Percentiles rank a stretch among this genome's conserved stretches.
Conservation (phyloP, 768 basidiomycete species). For the Pleurotus djamor region DNA sequence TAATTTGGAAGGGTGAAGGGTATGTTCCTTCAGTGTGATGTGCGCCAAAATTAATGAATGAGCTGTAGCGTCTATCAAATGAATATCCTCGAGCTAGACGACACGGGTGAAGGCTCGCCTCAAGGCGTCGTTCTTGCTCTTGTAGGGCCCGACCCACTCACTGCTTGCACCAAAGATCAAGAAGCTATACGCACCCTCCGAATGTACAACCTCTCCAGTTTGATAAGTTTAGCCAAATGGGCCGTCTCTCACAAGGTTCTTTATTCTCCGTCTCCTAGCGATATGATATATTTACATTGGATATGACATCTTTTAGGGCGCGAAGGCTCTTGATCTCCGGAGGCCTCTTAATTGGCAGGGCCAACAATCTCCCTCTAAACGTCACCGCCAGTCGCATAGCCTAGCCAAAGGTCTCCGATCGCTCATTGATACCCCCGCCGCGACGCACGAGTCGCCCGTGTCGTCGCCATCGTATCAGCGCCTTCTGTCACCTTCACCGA, state of each 20-base stretch:
- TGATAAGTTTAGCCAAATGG: conserved; percentile 77
- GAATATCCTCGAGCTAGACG: conserved; percentile 70
- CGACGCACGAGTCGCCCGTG: conserved; percentile 12
- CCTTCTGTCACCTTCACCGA: conserved; percentile 25
- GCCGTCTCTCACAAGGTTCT: conserved; percentile 63
- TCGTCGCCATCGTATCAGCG: conserved; percentile 28
- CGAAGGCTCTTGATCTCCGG: conserved; percentile 59
- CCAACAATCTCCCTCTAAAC: conserved; percentile 45
- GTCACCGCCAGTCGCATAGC: conserved; percentile 52
- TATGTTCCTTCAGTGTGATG: conserved; percentile 25
- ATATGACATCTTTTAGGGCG: conserved; percentile 34
- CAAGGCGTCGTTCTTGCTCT: conserved; percentile 79
- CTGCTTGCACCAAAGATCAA: conserved; percentile 46
- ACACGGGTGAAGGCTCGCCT: conserved; percentile 43
- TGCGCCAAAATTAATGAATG: background rate
- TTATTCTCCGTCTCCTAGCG: background rate
- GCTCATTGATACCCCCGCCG: conserved; percentile 37
- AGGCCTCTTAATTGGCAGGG: conserved; percentile 48
- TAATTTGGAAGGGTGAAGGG: conserved; percentile 81
- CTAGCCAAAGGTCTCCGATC: conserved; percentile 60
- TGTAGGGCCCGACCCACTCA: conserved; percentile 56
- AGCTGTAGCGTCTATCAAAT: conserved; percentile 68
- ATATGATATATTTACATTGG: background rate
- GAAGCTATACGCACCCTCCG: conserved; percentile 59
- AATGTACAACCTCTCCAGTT: conserved; percentile 82